phyloP scores from a whole-genome alignment of 352 stramenopile species.

The Poterioochromonas sp. region DNA sequence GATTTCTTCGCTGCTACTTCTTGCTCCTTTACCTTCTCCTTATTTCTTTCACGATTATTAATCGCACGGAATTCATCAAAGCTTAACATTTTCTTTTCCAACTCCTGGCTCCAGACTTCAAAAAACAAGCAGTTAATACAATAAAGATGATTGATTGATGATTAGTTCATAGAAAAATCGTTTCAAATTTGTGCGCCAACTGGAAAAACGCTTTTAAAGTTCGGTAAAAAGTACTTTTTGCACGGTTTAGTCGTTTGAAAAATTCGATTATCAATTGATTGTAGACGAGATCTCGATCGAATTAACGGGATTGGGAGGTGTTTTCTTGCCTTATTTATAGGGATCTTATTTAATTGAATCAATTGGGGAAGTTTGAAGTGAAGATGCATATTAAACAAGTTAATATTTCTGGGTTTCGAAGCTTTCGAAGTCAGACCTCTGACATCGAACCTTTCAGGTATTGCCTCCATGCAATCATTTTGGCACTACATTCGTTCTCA shows the following conservation, averaged over 20 bases:
- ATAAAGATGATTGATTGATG: constrained; percentile 6
- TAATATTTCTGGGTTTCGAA: constrained; percentile 84
- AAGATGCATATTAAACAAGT: constrained; percentile 95
- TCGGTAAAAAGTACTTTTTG: too few species aligned
- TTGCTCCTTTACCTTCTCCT: neutral
- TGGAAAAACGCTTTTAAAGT: too few species aligned
- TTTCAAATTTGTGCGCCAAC: too few species aligned
- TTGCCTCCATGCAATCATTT: neutral
- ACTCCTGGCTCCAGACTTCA: neutral
- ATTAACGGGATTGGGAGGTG: too few species aligned
- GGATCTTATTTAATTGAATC: too few species aligned
- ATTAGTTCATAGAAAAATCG: too few species aligned
- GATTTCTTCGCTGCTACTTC: neutral
- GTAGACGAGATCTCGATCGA: too few species aligned
- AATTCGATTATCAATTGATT: too few species aligned
- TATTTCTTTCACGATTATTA: constrained; percentile 25
- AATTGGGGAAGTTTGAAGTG: too few species aligned
- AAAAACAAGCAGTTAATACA: neutral
- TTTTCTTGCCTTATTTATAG: too few species aligned
- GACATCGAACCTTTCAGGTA: constrained; percentile 58
- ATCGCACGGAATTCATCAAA: constrained; percentile 40
- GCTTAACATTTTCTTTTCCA: constrained; percentile 7
- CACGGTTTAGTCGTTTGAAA: too few species aligned
- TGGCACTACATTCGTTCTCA: neutral
- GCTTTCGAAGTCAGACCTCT: constrained; percentile 80